Evolutionary conservation across 164 flowering plant genomes (phyloP), one percentile per base, ranked within the genome.

Genomic region (Brasenia schreberi): DNA sequence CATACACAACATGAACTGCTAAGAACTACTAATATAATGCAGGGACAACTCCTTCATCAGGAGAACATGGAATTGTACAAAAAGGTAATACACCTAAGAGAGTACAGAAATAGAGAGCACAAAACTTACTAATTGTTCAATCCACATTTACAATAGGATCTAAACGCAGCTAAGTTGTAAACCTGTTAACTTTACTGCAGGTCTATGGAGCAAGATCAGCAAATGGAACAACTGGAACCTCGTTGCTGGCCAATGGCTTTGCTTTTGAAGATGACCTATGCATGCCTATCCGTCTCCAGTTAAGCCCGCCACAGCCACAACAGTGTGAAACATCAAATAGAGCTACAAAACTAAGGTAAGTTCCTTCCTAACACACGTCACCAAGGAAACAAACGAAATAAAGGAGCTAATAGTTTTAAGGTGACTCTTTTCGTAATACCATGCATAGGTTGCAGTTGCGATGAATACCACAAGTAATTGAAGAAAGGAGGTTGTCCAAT

Each of bases 11-110:
- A 33, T 33, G 39, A 33, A 33, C 4, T 60, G 45, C 80, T 76
- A 67, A 74, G 27, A 60, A 64, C 60, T 44, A 43, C 53, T 67
- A 17, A 64, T 73, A 45, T 44, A 42, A 44, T 77, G 78, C 85
- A 91, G 97, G 92, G 89, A 33, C 78, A 78, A 71, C 83, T 80
- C 67, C 77, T 91, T 64, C 92, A 89, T 65, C 82, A 89, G 69
- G 95, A 91, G 77, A 85, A 88, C 71, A 72, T 83, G 74, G 91
- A 87, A 70, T 76, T 91, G 72, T 79, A 81, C 70, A 85, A 83
- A 84, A 85, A 88, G 84, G 86, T 87, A 81, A 79, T 71, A 1
- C 18, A 60, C n/a, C n/a, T 19, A 14, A 18, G 5, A 19, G 27
- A 33, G 39, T 33, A 33, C 3, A 33, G 39, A 33, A 33, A 33